A percentile compares a stretch with the other conserved stretches of the same genome.
These are phyloP conservation scores for Aspergillus nomiae DNA, from an alignment of 2,329 filamentous ascomycete genomes.

Conservation along the genomic window DNA sequence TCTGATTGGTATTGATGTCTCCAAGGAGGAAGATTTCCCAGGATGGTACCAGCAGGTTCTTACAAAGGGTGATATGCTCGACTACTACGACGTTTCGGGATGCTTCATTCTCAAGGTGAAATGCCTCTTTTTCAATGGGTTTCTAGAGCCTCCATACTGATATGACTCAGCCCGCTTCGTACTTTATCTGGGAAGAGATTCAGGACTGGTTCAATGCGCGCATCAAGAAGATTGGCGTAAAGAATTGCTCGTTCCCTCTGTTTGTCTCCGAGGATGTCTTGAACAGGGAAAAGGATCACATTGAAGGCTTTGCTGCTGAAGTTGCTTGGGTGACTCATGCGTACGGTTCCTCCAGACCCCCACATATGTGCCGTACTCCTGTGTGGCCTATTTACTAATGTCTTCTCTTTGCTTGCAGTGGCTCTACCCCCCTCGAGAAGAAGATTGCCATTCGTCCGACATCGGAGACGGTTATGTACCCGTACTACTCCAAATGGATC, in stretches of 20 bases:
- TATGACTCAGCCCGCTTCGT: slow-evolving; percentile 58
- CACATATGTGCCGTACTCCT: not conserved
- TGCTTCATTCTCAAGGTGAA: slow-evolving; percentile 86
- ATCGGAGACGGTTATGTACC: slow-evolving; percentile 85
- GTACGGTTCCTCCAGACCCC: slow-evolving; percentile 30
- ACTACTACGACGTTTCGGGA: slow-evolving; percentile 97
- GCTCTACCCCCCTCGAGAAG: slow-evolving; percentile 89
- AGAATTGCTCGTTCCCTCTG: slow-evolving; percentile 95
- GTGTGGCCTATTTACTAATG: slow-evolving; percentile 6
- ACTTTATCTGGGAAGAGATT: slow-evolving; percentile 69
- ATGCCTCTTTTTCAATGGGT: not conserved
- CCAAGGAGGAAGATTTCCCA: slow-evolving; percentile 83
- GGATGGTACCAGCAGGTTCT: slow-evolving; percentile 98
- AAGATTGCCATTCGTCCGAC: slow-evolving; percentile 70
- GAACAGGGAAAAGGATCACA: slow-evolving; percentile 85
- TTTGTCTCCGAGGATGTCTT: slow-evolving; percentile 92
- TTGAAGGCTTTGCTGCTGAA: slow-evolving; percentile 92
- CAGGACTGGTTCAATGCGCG: slow-evolving; percentile 60
- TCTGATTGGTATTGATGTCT: slow-evolving; percentile 83
- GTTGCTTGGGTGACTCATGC: slow-evolving; percentile 56
- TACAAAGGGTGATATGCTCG: slow-evolving; percentile 94
- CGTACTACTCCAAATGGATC: slow-evolving; percentile 96
- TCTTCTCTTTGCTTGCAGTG: slow-evolving; percentile 53
- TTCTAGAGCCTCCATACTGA: slow-evolving; percentile 11
- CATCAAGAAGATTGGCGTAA: slow-evolving; percentile 89